Evolutionary conservation across 345 rosid genomes (phyloP).

Genomic region (Cochlearia excelsa): DNA sequence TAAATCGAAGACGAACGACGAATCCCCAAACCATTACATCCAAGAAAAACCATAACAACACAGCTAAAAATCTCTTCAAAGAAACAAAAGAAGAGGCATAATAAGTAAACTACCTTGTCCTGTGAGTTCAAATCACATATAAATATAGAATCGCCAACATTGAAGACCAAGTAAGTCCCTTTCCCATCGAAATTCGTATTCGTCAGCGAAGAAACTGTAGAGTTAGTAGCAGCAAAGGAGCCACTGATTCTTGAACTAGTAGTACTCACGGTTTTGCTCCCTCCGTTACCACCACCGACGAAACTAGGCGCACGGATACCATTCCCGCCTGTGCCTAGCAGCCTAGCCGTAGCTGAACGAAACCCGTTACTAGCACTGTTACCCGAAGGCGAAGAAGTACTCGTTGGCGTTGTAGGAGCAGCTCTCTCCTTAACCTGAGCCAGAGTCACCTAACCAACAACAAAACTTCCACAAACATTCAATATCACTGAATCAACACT

Average conservation of each 20-base stretch:
- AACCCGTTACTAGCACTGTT: slow-evolving; percentile 81
- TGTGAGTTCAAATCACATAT: slow-evolving; percentile 93
- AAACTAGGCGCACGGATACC: slow-evolving; percentile 89
- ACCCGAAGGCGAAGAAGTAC: slow-evolving; percentile 51
- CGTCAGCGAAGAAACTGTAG: slow-evolving; percentile 45
- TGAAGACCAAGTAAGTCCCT: slow-evolving; percentile 80
- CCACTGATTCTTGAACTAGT: slow-evolving; percentile 78
- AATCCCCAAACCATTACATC: slow-evolving; percentile 22
- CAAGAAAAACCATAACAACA: not conserved
- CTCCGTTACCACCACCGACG: slow-evolving; percentile 85
- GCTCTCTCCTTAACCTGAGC: slow-evolving; percentile 94
- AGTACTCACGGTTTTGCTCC: slow-evolving; percentile 59
- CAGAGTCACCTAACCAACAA: slow-evolving; percentile 62
- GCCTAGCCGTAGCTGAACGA: slow-evolving; percentile 84
- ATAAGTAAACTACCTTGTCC: slow-evolving; percentile 66
- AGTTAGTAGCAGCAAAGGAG: slow-evolving; percentile 69
- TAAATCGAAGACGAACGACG: slow-evolving; percentile 34
- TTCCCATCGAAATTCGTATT: slow-evolving; percentile 90
- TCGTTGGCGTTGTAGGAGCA: slow-evolving; percentile 75
- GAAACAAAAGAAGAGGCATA: not conserved
- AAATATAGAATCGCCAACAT: slow-evolving; percentile 80
- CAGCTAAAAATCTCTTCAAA: not conserved
- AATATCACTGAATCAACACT: slow-evolving; percentile 13
- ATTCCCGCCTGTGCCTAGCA: slow-evolving; percentile 67
- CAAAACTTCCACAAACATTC: not conserved